Evolutionary conservation across 306 rosid species (phyloP).

Genomic region (Vigna radiata): DNA sequence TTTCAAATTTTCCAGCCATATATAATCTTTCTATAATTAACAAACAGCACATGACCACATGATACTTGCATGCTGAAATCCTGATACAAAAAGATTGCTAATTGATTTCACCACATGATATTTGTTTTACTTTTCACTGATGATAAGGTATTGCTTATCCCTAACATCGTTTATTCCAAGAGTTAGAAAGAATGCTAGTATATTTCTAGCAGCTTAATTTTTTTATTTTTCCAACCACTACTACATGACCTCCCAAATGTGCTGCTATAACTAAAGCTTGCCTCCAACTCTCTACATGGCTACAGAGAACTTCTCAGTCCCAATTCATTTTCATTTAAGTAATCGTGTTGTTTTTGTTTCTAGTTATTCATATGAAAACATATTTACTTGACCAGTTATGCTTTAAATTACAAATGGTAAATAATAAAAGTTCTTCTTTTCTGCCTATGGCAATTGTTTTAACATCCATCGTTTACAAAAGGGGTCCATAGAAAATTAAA

Average conservation of each 20-base stretch:
- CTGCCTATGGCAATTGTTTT: conserved; percentile 8
- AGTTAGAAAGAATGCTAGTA: not conserved
- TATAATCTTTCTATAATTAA: conserved; percentile 13
- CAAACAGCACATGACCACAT: not conserved
- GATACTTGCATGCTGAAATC: not conserved
- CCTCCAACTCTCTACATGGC: not conserved
- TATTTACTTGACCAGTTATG: not conserved
- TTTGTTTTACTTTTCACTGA: not conserved
- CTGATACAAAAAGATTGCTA: conserved; percentile 1
- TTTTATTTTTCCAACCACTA: conserved; percentile 12
- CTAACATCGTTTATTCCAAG: not conserved
- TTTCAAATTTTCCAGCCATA: too few relatives aligned
- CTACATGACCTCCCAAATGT: not conserved
- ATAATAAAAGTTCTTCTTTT: not conserved
- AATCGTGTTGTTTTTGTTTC: not conserved
- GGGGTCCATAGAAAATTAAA: conserved; percentile 7
- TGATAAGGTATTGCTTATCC: conserved; percentile 4
- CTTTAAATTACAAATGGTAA: not conserved
- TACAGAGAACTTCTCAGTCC: not conserved
- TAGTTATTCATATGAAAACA: not conserved
- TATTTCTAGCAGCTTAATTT: not conserved
- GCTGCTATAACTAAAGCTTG: not conserved
- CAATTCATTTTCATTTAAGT: conserved; percentile 21
- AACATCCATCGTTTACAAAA: conserved; percentile 2
- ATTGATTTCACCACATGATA: not conserved